phyloP scores from a whole-genome alignment of 2,329 filamentous ascomycete species.

The Arthrobotrys pseudoclavata region DNA sequence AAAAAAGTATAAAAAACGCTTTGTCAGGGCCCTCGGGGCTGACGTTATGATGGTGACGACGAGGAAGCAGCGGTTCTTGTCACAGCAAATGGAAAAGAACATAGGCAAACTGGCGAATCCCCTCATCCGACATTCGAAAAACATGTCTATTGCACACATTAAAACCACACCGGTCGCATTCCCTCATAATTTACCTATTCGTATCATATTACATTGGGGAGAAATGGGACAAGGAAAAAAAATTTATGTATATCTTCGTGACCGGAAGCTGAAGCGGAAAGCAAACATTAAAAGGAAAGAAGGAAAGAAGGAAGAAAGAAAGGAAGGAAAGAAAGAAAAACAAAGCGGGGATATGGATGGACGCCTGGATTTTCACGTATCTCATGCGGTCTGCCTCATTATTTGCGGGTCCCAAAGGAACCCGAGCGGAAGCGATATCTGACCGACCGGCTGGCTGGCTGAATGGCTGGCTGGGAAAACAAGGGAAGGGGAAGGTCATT shows the following conservation, averaged over 20 bases:
- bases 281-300: slow-evolving; percentile 28
- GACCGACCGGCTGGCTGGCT: neutral
- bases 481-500: slow-evolving; percentile 30
- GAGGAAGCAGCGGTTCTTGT: neutral
- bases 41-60: neutral
- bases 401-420: slow-evolving; percentile 8
- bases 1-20: neutral
- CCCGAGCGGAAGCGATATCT: neutral
- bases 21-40: slow-evolving; percentile 1
- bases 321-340: slow-evolving; percentile 1
- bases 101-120: slow-evolving; percentile 27
- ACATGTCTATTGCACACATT: slow-evolving; percentile 53
- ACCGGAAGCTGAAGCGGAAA: slow-evolving; percentile 15
- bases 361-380: slow-evolving; percentile 35
- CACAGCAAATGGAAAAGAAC: slow-evolving; percentile 18
- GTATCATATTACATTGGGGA: slow-evolving; percentile 38
- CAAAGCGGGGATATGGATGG: slow-evolving; percentile 8
- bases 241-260: slow-evolving; percentile 50
- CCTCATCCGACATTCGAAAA: slow-evolving; percentile 25
- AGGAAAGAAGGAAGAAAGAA: slow-evolving; percentile 8
- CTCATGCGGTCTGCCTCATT: slow-evolving; percentile 37
- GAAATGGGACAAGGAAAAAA: slow-evolving; percentile 40
- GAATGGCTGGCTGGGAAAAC: slow-evolving; percentile 12
- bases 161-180: slow-evolving; percentile 35
- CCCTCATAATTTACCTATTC: slow-evolving; percentile 27